Base-by-base conservation (phyloP, 495 filamentous ascomycete genomes). In the Penicillium arizonense region DNA sequence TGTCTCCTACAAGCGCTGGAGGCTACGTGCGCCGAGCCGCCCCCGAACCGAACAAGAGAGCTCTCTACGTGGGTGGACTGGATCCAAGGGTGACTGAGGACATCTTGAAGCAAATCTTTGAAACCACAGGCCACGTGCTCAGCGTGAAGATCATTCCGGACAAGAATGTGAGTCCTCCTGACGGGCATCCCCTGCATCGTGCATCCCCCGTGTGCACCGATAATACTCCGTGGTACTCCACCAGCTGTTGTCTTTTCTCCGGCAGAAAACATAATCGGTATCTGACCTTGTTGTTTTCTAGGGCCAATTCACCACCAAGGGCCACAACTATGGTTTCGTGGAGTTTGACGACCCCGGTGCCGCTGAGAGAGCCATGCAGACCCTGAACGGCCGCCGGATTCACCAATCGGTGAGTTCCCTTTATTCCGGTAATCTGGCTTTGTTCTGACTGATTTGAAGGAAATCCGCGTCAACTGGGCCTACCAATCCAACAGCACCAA, bases 121-220 rank as follows among this genome's bases (percentile, higher is more conserved):
- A 99, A 77, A 97, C 94, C 4, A 96, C 90, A 48, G 94, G 94
- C 21, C 94, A 99, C 74, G 94, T 99, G 55, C 85, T 96, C 71
- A 97, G 88, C 61, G 94, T 99, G 55, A 99, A 99, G 79, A 96
- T 99, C 60, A 99, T 99, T 67, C 94, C 94, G 33, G 94, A 99
- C 77, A 96, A 96, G 83, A 96, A 93, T 74, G 90, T 95, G 71
- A 82, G 91, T 81, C 14, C 34, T 40, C 43, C 47, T 43, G 48
- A 50, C 34, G 36, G 35, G 14, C 18, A 35, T 20, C 48, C 48
- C 47, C 37, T 50, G 47, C 47, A 50, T 50, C 11, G 13, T 43
- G 24, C 28, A 43, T 50, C 28, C 21, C 45, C 39, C 14, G 37
- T 16, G 37, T 39, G 28, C 28, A 30, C 18, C 18, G 18, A 30